Evolutionary conservation across 2,329 filamentous ascomycete species (phyloP), one percentile per base, ranked within the genome.

Genomic region (Fusarium bulbicola): DNA sequence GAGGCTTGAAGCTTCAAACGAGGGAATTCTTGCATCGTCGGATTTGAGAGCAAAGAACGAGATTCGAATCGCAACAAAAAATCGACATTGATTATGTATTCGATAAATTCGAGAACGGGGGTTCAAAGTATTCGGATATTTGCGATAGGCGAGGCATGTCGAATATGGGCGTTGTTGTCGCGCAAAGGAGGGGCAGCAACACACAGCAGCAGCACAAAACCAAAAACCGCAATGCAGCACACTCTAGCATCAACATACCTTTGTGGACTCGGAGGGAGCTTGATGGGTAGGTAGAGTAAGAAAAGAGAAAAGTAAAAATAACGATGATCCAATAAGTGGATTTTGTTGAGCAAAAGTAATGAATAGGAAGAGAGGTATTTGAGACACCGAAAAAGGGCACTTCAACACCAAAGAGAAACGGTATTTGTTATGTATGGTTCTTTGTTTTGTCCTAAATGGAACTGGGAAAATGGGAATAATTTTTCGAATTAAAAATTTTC

Each of bases 401-500:
- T 45, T 58, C 61, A 69, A 72, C 66, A 60, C 64, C 66, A 60
- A 53, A 57, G 40, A 59, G 24, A 73, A 59, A 21, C 26, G 18
- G 50, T 54, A 54, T 42, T 63, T 64, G 54, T 66, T 72, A 50
- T 52, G 64, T 57, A 56, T 50, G 59, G 67, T 72, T 74, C 71
- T 63, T 74, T 68, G 63, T 68, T 67, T 15, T 59, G 49, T 54
- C 50, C 53, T 56, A 65, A 70, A 65, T 59, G 43, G 56, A 46
- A 45, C 42, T 49, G 62, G 49, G 32, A 52, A 57, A 72, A 68
- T 68, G 57, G 72, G 66, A 71, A 56, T 68, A 66, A 53, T 69
- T 69, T 71, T 72, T 65, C 40, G 50, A 66, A 66, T 74, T 65
- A 74, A 77, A 77, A 77, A 59, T 2, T 77, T 77, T 73, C 74